A percentile compares a stretch with the other conserved stretches of the same genome.
phyloP scores from a whole-genome alignment of 1,284 basidiomycete genomes.

The Trichosporon asahii region DNA sequence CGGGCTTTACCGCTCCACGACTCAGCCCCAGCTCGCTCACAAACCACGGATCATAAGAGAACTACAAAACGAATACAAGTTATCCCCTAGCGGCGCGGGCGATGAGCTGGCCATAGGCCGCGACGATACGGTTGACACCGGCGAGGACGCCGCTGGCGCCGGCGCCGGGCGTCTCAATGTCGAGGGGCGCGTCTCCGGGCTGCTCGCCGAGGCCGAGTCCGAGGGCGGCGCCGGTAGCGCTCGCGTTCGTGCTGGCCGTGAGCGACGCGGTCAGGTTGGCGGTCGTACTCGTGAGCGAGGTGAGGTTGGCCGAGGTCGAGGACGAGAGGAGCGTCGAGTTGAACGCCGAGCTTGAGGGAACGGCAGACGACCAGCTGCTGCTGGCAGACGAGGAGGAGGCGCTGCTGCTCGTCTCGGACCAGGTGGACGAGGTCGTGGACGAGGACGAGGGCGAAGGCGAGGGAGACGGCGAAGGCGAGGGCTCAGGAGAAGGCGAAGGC shows the following conservation, averaged over 20 bases:
- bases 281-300: background rate
- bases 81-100: background rate
- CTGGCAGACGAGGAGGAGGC: background rate
- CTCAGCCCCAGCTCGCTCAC: background rate
- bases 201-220: background rate
- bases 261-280: background rate
- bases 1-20: too few species aligned
- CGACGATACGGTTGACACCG: conserved; percentile 12
- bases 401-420: background rate
- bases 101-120: conserved; percentile 9
- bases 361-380: background rate
- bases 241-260: background rate
- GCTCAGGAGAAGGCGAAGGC: background rate
- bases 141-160: background rate
- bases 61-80: background rate
- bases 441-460: background rate
- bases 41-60: background rate
- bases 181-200: background rate
- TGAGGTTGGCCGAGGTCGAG: conserved; percentile 16
- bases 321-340: conserved; percentile 29
- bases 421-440: background rate
- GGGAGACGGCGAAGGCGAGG: background rate
- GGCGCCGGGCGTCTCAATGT: background rate
- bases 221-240: background rate
- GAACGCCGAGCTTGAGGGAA: background rate